phyloP scores from a whole-genome alignment of 805 yeast genomes.

The Barnettozyma salicaria region DNA sequence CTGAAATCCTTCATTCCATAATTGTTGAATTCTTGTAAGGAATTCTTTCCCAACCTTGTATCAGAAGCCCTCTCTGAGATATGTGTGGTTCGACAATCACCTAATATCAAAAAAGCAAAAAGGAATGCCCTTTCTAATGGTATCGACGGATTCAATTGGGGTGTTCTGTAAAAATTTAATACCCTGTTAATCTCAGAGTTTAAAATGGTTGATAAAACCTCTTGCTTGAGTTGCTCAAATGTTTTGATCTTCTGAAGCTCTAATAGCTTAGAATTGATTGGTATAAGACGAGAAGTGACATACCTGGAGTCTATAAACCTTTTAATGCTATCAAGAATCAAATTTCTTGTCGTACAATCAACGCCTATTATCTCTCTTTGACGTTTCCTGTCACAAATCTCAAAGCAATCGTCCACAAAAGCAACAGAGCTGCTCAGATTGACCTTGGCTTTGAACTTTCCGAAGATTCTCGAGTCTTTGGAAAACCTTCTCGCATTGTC shows the following conservation, averaged over 20 bases:
- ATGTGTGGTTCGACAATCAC: constrained; percentile 1
- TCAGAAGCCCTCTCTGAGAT: constrained; percentile 3
- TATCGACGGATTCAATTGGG: background rate
- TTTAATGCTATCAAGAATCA: too few species aligned
- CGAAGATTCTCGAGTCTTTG: constrained; percentile 1
- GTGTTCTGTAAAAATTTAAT: background rate
- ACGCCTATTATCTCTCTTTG: too few species aligned
- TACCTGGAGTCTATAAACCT: too few species aligned
- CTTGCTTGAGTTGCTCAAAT: constrained; percentile 1
- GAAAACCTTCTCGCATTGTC: constrained; percentile 7
- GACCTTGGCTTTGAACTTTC: constrained; percentile 5
- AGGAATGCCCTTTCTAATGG: constrained; percentile 1
- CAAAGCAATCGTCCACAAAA: too few species aligned
- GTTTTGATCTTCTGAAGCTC: background rate
- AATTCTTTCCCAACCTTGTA: constrained; percentile 4
- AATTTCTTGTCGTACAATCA: too few species aligned
- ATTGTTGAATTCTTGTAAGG: background rate
- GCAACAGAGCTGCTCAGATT: too few species aligned
- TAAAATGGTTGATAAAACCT: background rate
- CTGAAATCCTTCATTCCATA: constrained; percentile 1
- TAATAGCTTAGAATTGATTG: too few species aligned
- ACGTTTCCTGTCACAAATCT: too few species aligned
- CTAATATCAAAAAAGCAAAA: constrained; percentile 2
- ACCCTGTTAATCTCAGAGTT: background rate
- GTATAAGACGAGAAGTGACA: too few species aligned